Evolutionary conservation across 257 asterid genomes (phyloP).

Genomic region (Penstemon eatonii): DNA sequence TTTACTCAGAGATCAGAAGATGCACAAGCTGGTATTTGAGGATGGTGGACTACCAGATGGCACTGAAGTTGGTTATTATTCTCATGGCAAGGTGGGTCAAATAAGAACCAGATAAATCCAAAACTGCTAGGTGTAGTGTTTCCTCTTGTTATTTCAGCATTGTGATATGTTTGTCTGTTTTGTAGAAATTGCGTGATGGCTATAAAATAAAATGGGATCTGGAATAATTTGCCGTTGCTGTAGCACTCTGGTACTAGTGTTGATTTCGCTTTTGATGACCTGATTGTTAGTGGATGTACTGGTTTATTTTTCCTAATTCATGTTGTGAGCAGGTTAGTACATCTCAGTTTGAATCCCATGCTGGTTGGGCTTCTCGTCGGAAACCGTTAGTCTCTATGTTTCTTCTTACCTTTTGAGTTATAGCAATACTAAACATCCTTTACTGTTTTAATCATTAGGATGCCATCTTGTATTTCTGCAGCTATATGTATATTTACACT

Average conservation of each 20-base stretch:
- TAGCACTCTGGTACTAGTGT: conserved; percentile 68
- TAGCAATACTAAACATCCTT: conserved; percentile 8
- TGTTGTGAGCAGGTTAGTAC: conserved; percentile 82
- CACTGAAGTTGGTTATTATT: conserved; percentile 84
- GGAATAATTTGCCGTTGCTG: conserved; percentile 93
- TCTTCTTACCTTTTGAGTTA: conserved; percentile 28
- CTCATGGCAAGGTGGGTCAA: conserved; percentile 84
- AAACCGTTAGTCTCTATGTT: conserved; percentile 74
- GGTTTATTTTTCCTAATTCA: conserved; percentile 20
- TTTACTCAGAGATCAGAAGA: conserved; percentile 76
- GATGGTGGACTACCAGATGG: conserved; percentile 94
- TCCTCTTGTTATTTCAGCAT: conserved; percentile 20
- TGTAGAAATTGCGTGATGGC: conserved; percentile 87
- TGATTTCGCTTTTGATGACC: conserved; percentile 25
- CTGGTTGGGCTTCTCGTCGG: conserved; percentile 97
- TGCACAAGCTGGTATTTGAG: conserved; percentile 92
- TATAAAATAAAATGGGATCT: conserved; percentile 81
- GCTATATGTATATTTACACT: conserved; percentile 92
- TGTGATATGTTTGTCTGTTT: conserved; percentile 28
- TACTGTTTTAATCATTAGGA: conserved; percentile 26
- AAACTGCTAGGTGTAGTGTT: conserved; percentile 1
- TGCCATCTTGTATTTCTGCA: conserved; percentile 43
- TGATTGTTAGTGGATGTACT: conserved; percentile 25
- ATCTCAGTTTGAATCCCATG: conserved; percentile 97
- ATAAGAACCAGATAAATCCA: background rate